Conservation (phyloP, 2,329 filamentous ascomycete species). For the Neonectria coccinea region DNA sequence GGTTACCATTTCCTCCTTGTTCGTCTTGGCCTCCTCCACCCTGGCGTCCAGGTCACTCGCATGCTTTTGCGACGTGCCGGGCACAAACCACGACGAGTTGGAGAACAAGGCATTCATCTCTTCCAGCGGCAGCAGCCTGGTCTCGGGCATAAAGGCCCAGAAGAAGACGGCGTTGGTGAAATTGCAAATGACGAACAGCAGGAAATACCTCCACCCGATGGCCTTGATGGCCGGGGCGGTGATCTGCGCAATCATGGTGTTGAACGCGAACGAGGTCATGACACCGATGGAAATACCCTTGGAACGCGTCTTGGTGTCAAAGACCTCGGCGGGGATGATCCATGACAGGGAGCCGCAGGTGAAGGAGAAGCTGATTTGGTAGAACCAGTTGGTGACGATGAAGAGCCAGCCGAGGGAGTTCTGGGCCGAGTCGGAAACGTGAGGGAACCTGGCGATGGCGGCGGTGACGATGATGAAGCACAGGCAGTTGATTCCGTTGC, state of each 20-base stretch:
- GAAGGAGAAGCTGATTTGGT: constrained; percentile 79
- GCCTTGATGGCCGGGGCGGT: constrained; percentile 59
- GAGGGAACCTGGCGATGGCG: constrained; percentile 32
- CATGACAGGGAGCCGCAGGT: constrained; percentile 74
- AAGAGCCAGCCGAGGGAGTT: constrained; percentile 70
- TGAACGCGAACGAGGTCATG: constrained; percentile 79
- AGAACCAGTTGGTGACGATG: constrained; percentile 77
- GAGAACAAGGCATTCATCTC: constrained; percentile 74
- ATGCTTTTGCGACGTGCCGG: neutral
- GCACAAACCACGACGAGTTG: constrained; percentile 18
- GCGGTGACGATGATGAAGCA: constrained; percentile 50
- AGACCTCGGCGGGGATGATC: constrained; percentile 76
- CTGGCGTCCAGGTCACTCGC: constrained; percentile 13
- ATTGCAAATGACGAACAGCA: constrained; percentile 50
- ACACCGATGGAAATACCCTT: constrained; percentile 80
- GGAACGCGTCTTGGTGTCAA: constrained; percentile 78
- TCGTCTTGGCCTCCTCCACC: constrained; percentile 8
- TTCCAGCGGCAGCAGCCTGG: constrained; percentile 71
- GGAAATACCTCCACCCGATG: constrained; percentile 58
- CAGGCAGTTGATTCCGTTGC: constrained; percentile 77
- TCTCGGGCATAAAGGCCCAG: constrained; percentile 75
- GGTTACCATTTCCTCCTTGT: constrained; percentile 8
- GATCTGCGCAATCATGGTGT: constrained; percentile 75
- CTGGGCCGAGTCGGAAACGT: constrained; percentile 1
- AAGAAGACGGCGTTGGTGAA: constrained; percentile 60